Evolutionary conservation across 176 grass and related monocot species (phyloP), one percentile per base, ranked within the genome.

Genomic region (Tuctoria greenei): DNA sequence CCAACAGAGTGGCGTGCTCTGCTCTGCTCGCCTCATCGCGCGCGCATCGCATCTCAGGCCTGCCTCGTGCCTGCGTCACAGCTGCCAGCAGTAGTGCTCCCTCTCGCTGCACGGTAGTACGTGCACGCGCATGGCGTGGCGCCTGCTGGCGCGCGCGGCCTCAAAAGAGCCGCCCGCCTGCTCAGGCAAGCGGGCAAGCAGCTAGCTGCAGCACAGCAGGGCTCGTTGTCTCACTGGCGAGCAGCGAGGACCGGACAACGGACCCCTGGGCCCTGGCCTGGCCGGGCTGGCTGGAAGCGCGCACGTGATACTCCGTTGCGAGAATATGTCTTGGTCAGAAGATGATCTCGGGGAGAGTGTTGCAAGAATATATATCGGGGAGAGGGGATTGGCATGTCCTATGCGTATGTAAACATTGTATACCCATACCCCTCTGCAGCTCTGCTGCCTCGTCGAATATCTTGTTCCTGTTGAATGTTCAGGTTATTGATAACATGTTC

Each of bases 221-320:
- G 23, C 8, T 3, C 3, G 21, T 58, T 13, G 21, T 58, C 55
- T 58, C 55, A 13, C 23, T 26, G 55, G 55, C 55, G 21, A 25
- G 4, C 7, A 12, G 35, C 51, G 51, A 7, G 26, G 6, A 15
- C 44, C 44, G 44, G 44, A 46, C 44, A 10, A 12, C 10, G 31
- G 17, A 0, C 17, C 51, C 50, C 50, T n/a, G 20, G 7, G 6
- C 6, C 17, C 21, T 16, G 69, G 25, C 44, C 44, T 49, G 35
- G 0, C 4, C 3, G n/a, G n/a, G n/a, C 31, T 3, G 31, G 3
- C 31, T 3, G 3, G 31, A 31, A 31, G 24, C 42, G 31, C 10
- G 76, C 64, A 57, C 42, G 64, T 69, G 51, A 58, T 54, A 54
- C 56, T 43, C 50, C 17, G 34, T n/a, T 28, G 64, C 64, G 66